A percentile compares a stretch with the other conserved stretches of the same genome.
phyloP scores from a whole-genome alignment of 2,329 filamentous ascomycete genomes.

The Arthrobotrys entomopaga region DNA sequence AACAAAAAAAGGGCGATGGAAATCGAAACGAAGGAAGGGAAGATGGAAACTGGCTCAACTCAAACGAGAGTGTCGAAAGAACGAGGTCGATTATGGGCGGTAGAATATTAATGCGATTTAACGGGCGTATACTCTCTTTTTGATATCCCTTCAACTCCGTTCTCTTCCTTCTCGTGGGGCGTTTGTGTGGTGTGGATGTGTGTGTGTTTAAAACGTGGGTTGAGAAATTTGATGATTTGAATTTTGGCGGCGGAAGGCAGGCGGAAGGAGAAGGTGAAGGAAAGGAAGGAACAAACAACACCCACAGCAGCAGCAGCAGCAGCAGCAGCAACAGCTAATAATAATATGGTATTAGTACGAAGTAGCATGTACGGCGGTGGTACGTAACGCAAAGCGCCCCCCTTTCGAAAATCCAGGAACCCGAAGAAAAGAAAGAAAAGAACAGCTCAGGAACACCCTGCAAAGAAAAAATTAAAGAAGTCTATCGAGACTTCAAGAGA shows the following conservation, averaged over 20 bases:
- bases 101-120: conserved; percentile 2
- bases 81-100: conserved; percentile 41
- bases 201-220: conserved; percentile 26
- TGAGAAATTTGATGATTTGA: conserved; percentile 14
- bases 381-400: conserved; percentile 30
- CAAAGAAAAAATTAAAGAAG: not conserved
- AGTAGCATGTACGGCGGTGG: no score
- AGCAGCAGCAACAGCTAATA: no score
- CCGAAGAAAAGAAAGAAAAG: not conserved
- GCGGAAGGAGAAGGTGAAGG: conserved; percentile 21
- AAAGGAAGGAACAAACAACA: conserved; percentile 11
- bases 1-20: conserved; percentile 14
- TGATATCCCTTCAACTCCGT: not conserved
- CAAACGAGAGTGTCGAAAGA: conserved; percentile 34
- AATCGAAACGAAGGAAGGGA: conserved; percentile 12
- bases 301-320: no score
- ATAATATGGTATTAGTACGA: no score
- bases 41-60: conserved; percentile 21
- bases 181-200: not conserved
- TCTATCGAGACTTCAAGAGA: not conserved
- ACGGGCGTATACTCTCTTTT: conserved; percentile 12
- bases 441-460: not conserved
- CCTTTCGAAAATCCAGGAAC: conserved; percentile 23
- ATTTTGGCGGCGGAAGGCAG: no score
- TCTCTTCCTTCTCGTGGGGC: no score